Evolutionary conservation across 768 basidiomycete genomes (phyloP).

Genomic region (Trametes sanguinea): DNA sequence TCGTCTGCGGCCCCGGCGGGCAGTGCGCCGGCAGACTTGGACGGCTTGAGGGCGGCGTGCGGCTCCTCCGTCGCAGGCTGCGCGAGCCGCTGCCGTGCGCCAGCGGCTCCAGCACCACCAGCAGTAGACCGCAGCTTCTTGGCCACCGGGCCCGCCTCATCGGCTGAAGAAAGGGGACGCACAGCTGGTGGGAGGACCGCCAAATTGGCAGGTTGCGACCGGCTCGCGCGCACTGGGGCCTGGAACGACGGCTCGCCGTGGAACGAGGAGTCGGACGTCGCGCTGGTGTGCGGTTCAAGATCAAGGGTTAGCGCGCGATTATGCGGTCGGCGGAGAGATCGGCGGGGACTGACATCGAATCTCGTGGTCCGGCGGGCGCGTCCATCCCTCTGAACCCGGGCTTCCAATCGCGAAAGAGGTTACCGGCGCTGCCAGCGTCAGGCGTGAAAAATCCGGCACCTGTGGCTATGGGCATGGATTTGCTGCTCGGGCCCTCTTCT

Average conservation of each 20-base stretch:
- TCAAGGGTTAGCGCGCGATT: neutral
- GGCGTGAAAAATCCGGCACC: constrained; percentile 79
- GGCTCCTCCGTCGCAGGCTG: constrained; percentile 42
- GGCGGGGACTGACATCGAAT: constrained; percentile 55
- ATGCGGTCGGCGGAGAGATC: neutral
- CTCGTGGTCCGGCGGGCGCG: constrained; percentile 51
- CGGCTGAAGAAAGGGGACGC: constrained; percentile 79
- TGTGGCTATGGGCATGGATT: constrained; percentile 52
- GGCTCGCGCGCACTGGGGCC: constrained; percentile 34
- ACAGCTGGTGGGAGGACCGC: constrained; percentile 50
- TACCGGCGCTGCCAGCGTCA: constrained; percentile 56
- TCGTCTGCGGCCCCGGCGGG: constrained; percentile 48
- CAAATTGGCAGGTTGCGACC: constrained; percentile 35
- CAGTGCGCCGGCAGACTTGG: constrained; percentile 51
- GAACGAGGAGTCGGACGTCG: constrained; percentile 57
- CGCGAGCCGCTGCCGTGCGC: constrained; percentile 47
- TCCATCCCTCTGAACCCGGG: constrained; percentile 63
- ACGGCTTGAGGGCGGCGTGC: constrained; percentile 43
- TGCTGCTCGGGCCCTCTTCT: constrained; percentile 48
- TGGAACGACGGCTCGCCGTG: constrained; percentile 62
- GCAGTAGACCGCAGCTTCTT: constrained; percentile 68
- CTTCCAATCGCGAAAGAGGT: constrained; percentile 60
- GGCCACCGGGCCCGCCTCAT: constrained; percentile 76
- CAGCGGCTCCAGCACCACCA: too few relatives aligned
- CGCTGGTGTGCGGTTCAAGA: constrained; percentile 37